Base-by-base conservation (phyloP, 257 asterid species). In the Solanum bukasovii region DNA sequence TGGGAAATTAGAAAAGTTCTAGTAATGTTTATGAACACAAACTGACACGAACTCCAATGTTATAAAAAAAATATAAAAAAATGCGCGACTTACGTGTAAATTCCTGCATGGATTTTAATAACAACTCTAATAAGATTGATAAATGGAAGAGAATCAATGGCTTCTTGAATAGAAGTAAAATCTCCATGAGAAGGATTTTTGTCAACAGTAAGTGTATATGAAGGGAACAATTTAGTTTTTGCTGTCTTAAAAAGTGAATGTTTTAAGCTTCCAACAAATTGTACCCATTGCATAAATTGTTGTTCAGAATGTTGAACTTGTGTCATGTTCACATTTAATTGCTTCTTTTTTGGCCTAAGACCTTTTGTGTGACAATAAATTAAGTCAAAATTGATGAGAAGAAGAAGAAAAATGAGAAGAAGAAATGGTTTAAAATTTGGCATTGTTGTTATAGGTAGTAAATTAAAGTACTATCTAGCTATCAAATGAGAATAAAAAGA, bases 271-370 rank as follows among this genome's bases (percentile, higher is more conserved):
- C 99, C 98, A 34, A 97, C 96, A 72, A 92, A 94, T 61, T 89
- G 74, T 11, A 97, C 96, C 99, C 99, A 97, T 87, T 92, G 93
- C 94, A 93, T 93, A 91, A 97, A 97, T 82, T 95, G 96, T 72
- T 91, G 92, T 82, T 95, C 98, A 2, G 98, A 94, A 35, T 94
- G 40, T 38, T 90, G 91, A 9, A 89, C 91, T 88, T 93, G 90
- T 3, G 95, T 95, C 93, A 73, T 90, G 33, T 95, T 94, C 73
- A 74, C 93, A 12, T 92, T 35, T 9, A 92, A 49, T 73, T 83
- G 88, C 25, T 79, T 73, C 71, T 71, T 89, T 92, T 84, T 91
- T 9, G 93, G 93, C 85, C 90, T 89, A n/a, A 93, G 70, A 6
- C 93, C 93, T 84, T 95, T 93, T 78, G 91, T 94, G 91, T 93